phyloP scores from a whole-genome alignment of 2,329 filamentous ascomycete genomes.

The Hansfordia pulvinata region DNA sequence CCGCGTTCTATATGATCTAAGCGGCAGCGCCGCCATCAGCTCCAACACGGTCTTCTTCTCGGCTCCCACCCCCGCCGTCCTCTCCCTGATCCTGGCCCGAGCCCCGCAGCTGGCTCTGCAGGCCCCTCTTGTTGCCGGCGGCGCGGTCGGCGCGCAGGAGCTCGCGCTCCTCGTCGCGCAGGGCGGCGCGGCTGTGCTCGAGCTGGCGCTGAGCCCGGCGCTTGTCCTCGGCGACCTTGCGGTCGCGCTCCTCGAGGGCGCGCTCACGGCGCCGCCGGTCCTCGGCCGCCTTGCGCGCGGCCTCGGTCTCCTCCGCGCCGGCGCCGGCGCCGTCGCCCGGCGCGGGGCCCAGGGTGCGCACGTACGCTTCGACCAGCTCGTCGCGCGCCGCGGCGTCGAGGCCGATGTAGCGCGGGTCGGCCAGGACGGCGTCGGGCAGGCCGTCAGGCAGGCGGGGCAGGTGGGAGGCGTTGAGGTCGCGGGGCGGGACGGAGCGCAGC shows the following conservation, averaged over 20 bases:
- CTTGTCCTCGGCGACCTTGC: conserved; percentile 49
- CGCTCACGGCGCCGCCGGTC: conserved; percentile 47
- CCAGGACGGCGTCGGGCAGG: conserved; percentile 48
- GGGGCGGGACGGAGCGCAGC: conserved; percentile 45
- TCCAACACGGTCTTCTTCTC: no score
- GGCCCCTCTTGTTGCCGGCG: conserved; percentile 48
- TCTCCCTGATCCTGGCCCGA: no score
- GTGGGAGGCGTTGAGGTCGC: conserved; percentile 44
- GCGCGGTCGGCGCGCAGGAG: conserved; percentile 57
- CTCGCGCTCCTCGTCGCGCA: conserved; percentile 55
- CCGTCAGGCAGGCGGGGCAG: conserved; percentile 38
- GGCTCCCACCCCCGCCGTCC: no score
- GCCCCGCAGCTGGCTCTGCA: conserved; percentile 46
- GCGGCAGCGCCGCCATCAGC: no score
- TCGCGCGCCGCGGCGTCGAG: conserved; percentile 49
- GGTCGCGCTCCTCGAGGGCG: conserved; percentile 52
- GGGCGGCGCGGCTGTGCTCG: conserved; percentile 42
- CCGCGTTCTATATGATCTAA: no score
- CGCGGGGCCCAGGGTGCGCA: conserved; percentile 47
- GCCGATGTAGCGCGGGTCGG: conserved; percentile 58
- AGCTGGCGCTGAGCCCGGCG: conserved; percentile 43
- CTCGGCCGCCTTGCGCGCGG: conserved; percentile 30
- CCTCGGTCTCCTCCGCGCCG: conserved; percentile 36
- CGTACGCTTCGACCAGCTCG: conserved; percentile 50
- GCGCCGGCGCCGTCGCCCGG: conserved; percentile 25